A percentile compares a stretch with the other conserved stretches of the same genome.
phyloP scores from a whole-genome alignment of 768 basidiomycete genomes.

The Podaxis sp. region DNA sequence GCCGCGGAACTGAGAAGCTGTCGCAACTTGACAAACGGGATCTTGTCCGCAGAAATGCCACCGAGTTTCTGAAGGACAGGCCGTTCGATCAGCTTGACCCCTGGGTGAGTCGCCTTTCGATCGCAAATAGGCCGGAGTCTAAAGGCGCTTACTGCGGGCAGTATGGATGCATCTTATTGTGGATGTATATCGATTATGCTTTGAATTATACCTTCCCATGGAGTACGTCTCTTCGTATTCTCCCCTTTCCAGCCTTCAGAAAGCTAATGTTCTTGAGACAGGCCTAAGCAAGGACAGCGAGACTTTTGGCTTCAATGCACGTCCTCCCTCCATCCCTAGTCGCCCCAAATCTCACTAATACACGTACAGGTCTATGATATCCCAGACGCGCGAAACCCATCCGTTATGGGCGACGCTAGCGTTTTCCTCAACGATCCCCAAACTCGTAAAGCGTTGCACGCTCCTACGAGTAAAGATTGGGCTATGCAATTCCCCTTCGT shows the following conservation, averaged over 20 bases:
- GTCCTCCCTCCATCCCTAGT: not conserved
- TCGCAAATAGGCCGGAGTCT: not conserved
- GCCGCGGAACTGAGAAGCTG: constrained; percentile 18
- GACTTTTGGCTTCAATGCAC: constrained; percentile 38
- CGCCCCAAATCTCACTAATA: not conserved
- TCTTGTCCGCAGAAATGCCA: constrained; percentile 22
- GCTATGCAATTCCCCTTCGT: constrained; percentile 32
- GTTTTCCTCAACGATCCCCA: constrained; percentile 63
- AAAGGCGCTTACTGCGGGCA: constrained; percentile 15
- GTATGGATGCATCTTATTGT: constrained; percentile 66
- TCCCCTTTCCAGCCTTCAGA: not conserved
- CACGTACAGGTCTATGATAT: constrained; percentile 47
- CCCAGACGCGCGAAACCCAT: constrained; percentile 54
- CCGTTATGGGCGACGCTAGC: constrained; percentile 45
- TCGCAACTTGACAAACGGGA: constrained; percentile 20
- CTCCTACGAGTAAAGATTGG: constrained; percentile 59
- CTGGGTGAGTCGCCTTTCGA: constrained; percentile 36
- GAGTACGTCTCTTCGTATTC: constrained; percentile 34
- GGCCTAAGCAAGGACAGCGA: constrained; percentile 27
- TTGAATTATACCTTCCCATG: constrained; percentile 69
- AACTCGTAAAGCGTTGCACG: constrained; percentile 63
- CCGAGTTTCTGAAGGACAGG: constrained; percentile 40
- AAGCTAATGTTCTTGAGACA: constrained; percentile 9
- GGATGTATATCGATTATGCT: constrained; percentile 70
- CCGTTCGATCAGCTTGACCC: constrained; percentile 56